Evolutionary conservation across 331 rosid genomes (phyloP).

Genomic region (Telfairia occidentalis): DNA sequence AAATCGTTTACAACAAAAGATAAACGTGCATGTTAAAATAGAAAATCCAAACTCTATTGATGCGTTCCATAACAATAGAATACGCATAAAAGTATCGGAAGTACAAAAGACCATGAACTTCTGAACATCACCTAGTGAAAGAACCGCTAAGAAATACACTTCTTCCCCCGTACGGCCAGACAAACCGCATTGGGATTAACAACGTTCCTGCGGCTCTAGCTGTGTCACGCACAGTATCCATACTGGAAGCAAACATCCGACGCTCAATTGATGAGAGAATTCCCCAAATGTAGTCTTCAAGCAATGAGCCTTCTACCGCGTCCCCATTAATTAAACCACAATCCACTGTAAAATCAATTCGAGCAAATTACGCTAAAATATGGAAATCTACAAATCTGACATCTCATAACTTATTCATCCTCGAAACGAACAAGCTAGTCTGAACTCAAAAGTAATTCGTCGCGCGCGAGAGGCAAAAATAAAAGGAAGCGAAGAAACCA

Average conservation of each 20-base stretch:
- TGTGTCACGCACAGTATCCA: conserved; percentile 53
- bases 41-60: background rate
- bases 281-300: conserved; percentile 30
- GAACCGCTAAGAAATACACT: conserved; percentile 77
- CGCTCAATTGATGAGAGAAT: conserved; percentile 10
- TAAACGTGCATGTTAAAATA: background rate
- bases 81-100: background rate
- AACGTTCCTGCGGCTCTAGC: conserved; percentile 46
- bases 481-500: background rate
- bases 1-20: background rate
- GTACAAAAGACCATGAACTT: background rate
- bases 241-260: conserved; percentile 46
- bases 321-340: conserved; percentile 15
- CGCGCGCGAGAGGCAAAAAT: background rate
- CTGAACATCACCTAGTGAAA: conserved; percentile 49
- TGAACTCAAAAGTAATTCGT: conserved; percentile 6
- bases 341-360: conserved; percentile 18
- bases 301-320: conserved; percentile 27
- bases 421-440: conserved; percentile 1
- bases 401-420: background rate
- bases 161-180: conserved; percentile 95
- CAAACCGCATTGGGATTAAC: conserved; percentile 75
- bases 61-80: background rate
- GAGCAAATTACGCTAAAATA: conserved; percentile 7
- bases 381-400: conserved; percentile 8